Evolutionary conservation across 176 grass and related monocot species (phyloP).

Genomic region (Tillandsia fasciculata): DNA sequence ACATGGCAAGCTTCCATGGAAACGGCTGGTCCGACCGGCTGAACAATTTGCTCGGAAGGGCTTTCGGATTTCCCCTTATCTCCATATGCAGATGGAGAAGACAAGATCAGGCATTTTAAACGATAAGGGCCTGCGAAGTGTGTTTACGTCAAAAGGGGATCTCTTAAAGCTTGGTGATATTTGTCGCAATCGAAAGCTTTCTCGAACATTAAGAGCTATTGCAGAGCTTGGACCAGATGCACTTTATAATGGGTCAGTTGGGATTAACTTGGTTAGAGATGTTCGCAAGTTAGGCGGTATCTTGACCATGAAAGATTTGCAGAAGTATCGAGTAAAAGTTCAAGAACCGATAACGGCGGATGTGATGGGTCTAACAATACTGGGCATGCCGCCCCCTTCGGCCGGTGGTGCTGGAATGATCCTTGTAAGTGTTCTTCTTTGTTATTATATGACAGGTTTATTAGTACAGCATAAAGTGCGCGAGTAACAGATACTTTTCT

Average conservation of each 20-base stretch:
- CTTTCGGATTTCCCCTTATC: constrained; percentile 66
- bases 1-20: constrained; percentile 85
- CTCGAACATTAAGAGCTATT: constrained; percentile 38
- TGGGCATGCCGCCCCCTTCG: constrained; percentile 81
- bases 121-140: constrained; percentile 30
- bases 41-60: constrained; percentile 41
- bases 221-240: constrained; percentile 36
- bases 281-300: constrained; percentile 52
- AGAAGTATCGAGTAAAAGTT: constrained; percentile 56
- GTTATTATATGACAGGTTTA: background rate
- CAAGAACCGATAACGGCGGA: constrained; percentile 33
- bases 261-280: constrained; percentile 40
- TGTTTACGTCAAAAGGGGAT: constrained; percentile 49
- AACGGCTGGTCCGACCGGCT: constrained; percentile 42
- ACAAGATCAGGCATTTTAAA: constrained; percentile 46
- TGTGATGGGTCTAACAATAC: constrained; percentile 49
- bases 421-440: constrained; percentile 42
- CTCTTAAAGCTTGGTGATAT: constrained; percentile 44
- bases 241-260: constrained; percentile 54
- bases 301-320: constrained; percentile 49
- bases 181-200: constrained; percentile 53
- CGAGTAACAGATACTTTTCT: background rate
- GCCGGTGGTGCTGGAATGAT: constrained; percentile 74
- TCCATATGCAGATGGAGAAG: constrained; percentile 63
- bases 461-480: background rate